phyloP scores from a whole-genome alignment of 129 eudicot species.

The Arctium lappa region DNA sequence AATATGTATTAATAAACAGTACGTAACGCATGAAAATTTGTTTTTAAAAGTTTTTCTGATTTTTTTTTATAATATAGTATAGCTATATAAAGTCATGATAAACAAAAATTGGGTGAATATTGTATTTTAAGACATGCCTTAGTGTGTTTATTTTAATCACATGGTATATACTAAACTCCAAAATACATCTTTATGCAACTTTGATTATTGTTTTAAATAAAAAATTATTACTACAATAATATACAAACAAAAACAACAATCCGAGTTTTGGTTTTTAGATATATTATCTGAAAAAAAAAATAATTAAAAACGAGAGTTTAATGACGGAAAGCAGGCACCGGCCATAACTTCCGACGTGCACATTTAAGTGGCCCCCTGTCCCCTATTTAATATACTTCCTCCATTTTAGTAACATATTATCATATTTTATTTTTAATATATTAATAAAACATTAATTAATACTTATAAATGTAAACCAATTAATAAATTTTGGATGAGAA shows the following conservation, averaged over 20 bases:
- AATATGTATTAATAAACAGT: too few relatives aligned
- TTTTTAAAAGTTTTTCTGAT: too few relatives aligned
- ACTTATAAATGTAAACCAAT: conserved; percentile 8
- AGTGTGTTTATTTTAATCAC: not conserved
- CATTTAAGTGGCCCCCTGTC: not conserved
- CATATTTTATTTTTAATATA: not conserved
- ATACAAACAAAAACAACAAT: not conserved
- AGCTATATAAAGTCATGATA: too few relatives aligned
- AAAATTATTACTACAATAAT: not conserved
- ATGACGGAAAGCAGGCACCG: not conserved
- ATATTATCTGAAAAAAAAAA: too few relatives aligned
- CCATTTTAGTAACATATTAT: not conserved
- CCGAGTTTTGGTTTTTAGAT: not conserved
- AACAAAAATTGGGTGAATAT: not conserved
- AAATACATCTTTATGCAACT: not conserved
- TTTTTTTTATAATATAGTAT: too few relatives aligned
- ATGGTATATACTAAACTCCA: not conserved
- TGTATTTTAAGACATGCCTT: not conserved
- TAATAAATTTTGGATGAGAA: conserved; percentile 1
- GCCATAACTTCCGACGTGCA: not conserved
- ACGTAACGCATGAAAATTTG: too few relatives aligned
- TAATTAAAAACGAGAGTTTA: not conserved
- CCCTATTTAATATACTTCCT: not conserved
- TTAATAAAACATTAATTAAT: not conserved
- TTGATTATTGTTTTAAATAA: not conserved